Percentiles rank a stretch among this genome's conserved stretches.
Conservation (phyloP, 2,329 filamentous ascomycete species). For the Chaetomiaceae sp. region DNA sequence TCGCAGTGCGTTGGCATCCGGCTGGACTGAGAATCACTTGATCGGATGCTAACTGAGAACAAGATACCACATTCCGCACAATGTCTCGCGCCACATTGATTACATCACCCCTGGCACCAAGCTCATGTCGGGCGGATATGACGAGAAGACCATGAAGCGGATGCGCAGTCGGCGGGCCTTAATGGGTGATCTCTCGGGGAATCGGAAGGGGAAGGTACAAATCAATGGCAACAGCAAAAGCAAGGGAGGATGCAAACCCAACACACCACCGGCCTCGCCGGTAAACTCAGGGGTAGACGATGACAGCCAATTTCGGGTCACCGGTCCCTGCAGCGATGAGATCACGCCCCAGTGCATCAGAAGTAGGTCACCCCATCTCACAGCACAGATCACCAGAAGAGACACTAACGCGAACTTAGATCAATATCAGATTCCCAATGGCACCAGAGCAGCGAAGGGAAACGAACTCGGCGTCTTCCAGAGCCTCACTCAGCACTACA, state of each 20-base stretch:
- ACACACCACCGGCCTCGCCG: neutral
- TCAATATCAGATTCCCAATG: constrained; percentile 23
- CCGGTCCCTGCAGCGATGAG: constrained; percentile 17
- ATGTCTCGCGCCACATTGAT: constrained; percentile 44
- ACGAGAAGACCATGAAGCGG: constrained; percentile 10
- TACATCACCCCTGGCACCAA: constrained; percentile 52
- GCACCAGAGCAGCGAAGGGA: constrained; percentile 15
- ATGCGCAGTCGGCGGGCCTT: constrained; percentile 4
- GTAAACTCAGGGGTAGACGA: constrained; percentile 1
- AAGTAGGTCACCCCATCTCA: constrained; percentile 3
- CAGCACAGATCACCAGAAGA: too few species aligned
- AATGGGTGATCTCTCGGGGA: neutral
- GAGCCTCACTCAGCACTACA: constrained; percentile 25
- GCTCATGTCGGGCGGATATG: constrained; percentile 26
- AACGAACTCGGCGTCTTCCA: constrained; percentile 27
- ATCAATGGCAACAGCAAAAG: neutral
- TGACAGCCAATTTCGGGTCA: constrained; percentile 13
- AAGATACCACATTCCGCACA: constrained; percentile 39
- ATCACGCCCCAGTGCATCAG: constrained; percentile 20
- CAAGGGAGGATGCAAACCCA: neutral
- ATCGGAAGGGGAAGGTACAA: neutral
- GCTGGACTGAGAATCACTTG: neutral
- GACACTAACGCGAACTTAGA: too few species aligned
- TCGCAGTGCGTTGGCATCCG: constrained; percentile 11
- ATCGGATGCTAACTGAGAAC: neutral